A percentile compares a stretch with the other conserved stretches of the same genome.
These are phyloP conservation scores for Diaporthe sp. DNA, from an alignment of 2,329 filamentous ascomycete genomes.

Conservation along the genomic window DNA sequence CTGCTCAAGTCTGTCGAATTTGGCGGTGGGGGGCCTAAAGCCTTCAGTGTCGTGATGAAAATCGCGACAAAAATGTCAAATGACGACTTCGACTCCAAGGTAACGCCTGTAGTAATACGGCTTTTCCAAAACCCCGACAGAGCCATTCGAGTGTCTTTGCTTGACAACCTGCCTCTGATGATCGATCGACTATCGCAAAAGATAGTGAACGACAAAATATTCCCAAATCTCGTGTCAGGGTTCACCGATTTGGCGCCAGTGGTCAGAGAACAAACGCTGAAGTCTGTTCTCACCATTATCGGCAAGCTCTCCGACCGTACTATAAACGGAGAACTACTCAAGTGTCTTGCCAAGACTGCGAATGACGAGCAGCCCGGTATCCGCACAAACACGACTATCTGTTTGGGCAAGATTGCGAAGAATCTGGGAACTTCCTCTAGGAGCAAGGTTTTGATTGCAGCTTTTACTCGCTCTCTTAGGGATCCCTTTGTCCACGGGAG, in stretches of 20 bases:
- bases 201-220: constrained; percentile 95
- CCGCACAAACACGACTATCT: constrained; percentile 97
- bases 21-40: constrained; percentile 92
- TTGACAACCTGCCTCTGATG: constrained; percentile 91
- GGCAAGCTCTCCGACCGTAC: constrained; percentile 91
- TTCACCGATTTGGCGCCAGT: constrained; percentile 93
- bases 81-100: constrained; percentile 88
- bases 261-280: constrained; percentile 95
- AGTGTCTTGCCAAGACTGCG: constrained; percentile 92
- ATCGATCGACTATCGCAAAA: constrained; percentile 91
- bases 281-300: constrained; percentile 90
- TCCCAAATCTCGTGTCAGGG: constrained; percentile 93
- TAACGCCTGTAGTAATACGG: constrained; percentile 88
- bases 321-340: constrained; percentile 92
- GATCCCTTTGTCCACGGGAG: constrained; percentile 96
- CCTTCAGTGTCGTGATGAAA: constrained; percentile 89
- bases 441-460: constrained; percentile 91
- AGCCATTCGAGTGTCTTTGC: constrained; percentile 88
- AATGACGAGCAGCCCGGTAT: constrained; percentile 99
- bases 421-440: constrained; percentile 83
- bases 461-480: constrained; percentile 88
- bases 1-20: constrained; percentile 99
- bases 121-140: constrained; percentile 93
- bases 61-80: constrained; percentile 88
- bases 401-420: constrained; percentile 94